Base-by-base conservation (phyloP, 176 grass and related monocot species). In the Phragmites australis region DNA sequence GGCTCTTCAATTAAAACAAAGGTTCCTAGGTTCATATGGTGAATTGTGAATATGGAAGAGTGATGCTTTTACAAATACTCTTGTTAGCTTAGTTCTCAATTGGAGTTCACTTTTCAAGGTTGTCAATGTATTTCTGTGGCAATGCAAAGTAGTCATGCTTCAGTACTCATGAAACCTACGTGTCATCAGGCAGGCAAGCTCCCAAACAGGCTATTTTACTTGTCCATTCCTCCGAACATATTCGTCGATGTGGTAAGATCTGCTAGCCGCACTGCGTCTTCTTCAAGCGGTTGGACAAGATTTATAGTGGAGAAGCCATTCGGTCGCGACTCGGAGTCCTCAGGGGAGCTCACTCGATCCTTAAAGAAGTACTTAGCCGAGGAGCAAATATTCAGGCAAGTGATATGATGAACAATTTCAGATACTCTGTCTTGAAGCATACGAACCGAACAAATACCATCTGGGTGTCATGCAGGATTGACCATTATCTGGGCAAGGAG, bases 251-350 rank as follows among this genome's bases (percentile, higher is more conserved):
- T 92, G 43, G 92, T 97, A n/a, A 86, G 94, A 80, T 86, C 87
- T 50, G 91, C 89, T 6, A 97, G 92, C 72, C 66, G 61, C 14
- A 78, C 57, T 19, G 92, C 94, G 15, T 92, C 92, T 21, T 83
- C 88, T 56, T 54, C 27, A 56, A 80, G 74, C 39, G 91, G 94
- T 6, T 97, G 94, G 92, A 97, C 94, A 11, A 90, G 94, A 73
- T 93, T 97, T 5, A 97, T 97, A 65, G 87, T 97, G 16, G 94
- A 97, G 70, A 97, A 97, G 64, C 94, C 94, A n/a, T 97, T 97
- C 39, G 94, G 94, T 0, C 94, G 94, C 42, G 89, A 97, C 62
- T 94, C 87, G 13, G 89, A 90, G 61, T 97, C 94, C 21, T 97
- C 94, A 29, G 86, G 65, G 6, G 85, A 94, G 55, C 92, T 97